These are phyloP conservation scores for Coniochaeta sp. DNA, from an alignment of 2,329 filamentous ascomycete genomes.

Conservation along the genomic window DNA sequence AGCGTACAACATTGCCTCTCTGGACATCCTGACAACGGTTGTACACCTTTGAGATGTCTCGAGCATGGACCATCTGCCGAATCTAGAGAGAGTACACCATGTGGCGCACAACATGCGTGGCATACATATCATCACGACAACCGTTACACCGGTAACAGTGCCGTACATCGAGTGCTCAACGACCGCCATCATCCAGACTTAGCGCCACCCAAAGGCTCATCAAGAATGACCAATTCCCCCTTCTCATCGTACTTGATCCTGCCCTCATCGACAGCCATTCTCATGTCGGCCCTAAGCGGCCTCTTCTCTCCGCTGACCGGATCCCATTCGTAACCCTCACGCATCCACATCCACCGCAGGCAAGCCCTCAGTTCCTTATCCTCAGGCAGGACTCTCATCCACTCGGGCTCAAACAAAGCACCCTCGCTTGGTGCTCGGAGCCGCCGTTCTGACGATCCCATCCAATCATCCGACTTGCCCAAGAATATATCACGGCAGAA, in stretches of 20 bases:
- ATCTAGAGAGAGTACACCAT: background rate
- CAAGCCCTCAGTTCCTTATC: conserved; percentile 90
- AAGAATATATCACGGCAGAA: conserved; percentile 79
- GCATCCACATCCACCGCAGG: conserved; percentile 86
- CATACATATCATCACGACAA: background rate
- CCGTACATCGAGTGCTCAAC: background rate
- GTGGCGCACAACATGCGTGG: background rate
- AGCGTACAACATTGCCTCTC: background rate
- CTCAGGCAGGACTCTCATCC: conserved; percentile 74
- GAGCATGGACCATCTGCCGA: background rate
- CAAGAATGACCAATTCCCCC: conserved; percentile 38
- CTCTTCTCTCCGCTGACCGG: conserved; percentile 58
- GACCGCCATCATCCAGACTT: conserved; percentile 3
- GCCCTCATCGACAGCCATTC: conserved; percentile 48
- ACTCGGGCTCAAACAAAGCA: conserved; percentile 74
- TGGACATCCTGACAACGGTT: background rate
- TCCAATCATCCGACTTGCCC: conserved; percentile 58
- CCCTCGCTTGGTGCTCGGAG: background rate
- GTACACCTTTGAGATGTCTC: background rate
- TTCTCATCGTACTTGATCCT: conserved; percentile 48
- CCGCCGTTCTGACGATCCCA: conserved; percentile 40
- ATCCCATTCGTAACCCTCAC: conserved; percentile 79
- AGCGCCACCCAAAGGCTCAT: conserved; percentile 3
- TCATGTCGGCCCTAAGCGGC: conserved; percentile 44
- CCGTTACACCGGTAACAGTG: background rate